Percentiles rank a stretch among this genome's conserved stretches.
Conservation (phyloP, 192 early-diverging fungal species). For the Dissophora ornata region DNA sequence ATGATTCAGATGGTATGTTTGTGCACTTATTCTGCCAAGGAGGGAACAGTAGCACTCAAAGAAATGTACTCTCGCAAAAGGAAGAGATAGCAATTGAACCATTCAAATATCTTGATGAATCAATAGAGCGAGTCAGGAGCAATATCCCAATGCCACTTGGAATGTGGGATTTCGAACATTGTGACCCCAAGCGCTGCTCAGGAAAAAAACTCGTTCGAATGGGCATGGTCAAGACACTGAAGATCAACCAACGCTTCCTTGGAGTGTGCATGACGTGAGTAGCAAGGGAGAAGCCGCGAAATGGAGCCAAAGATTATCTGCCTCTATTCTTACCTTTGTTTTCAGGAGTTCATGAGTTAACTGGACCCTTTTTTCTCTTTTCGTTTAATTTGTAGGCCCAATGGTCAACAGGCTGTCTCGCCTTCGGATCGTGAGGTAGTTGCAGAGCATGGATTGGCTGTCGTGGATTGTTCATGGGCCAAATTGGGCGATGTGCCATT, state of each 20-base stretch:
- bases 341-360: neutral
- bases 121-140: slow-evolving; percentile 34
- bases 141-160: slow-evolving; percentile 75
- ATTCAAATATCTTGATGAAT: too few species aligned
- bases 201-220: slow-evolving; percentile 90
- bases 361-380: neutral
- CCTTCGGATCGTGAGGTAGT: slow-evolving; percentile 86
- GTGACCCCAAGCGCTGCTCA: slow-evolving; percentile 98
- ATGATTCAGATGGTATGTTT: slow-evolving; percentile 19
- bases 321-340: neutral
- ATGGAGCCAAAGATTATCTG: too few species aligned
- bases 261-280: slow-evolving; percentile 86
- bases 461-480: slow-evolving; percentile 99
- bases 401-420: slow-evolving; percentile 88
- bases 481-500: slow-evolving; percentile 95
- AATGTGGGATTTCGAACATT: slow-evolving; percentile 98
- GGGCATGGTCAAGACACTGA: slow-evolving; percentile 82
- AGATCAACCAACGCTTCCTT: slow-evolving; percentile 86
- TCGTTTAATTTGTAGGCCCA: slow-evolving; percentile 64
- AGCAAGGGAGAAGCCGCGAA: too few species aligned
- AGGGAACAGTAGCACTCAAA: too few species aligned
- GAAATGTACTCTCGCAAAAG: too few species aligned
- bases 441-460: slow-evolving; percentile 80
- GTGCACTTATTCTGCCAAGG: too few species aligned
- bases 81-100: too few species aligned